Percentiles rank a stretch among this genome's conserved stretches.
Evolutionary conservation across 306 rosid species (phyloP).

Genomic region (Lathyrus sativus): DNA sequence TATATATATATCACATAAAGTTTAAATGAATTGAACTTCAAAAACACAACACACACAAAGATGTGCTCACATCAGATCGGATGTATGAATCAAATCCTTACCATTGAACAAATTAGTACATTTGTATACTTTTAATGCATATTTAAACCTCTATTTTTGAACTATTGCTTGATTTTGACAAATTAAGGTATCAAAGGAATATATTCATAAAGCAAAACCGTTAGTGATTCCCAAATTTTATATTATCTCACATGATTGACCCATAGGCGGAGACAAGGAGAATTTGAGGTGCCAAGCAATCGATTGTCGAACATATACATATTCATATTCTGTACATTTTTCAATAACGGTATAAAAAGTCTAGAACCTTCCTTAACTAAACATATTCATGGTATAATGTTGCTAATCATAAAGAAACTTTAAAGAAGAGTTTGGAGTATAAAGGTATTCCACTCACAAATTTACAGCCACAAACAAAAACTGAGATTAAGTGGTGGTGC

Average conservation of each 20-base stretch:
- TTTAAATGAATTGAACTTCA: too few species aligned
- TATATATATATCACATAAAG: too few species aligned
- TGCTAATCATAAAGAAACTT: slow-evolving; percentile 21
- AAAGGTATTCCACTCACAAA: slow-evolving; percentile 51
- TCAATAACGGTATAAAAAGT: slow-evolving; percentile 38
- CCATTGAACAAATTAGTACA: too few species aligned
- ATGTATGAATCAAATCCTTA: too few species aligned
- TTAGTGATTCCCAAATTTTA: slow-evolving; percentile 9
- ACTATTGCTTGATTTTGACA: neutral
- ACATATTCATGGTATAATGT: slow-evolving; percentile 27
- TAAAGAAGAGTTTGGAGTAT: slow-evolving; percentile 39
- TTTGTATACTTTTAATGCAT: too few species aligned
- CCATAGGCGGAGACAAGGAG: slow-evolving; percentile 25
- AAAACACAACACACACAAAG: too few species aligned
- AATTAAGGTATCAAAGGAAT: neutral
- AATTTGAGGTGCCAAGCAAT: slow-evolving; percentile 27
- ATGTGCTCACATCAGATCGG: too few species aligned
- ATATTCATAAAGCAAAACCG: neutral
- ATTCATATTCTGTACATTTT: slow-evolving; percentile 8
- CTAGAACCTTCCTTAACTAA: slow-evolving; percentile 44
- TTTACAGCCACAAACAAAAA: slow-evolving; percentile 9
- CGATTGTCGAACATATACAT: neutral
- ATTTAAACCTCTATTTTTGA: neutral
- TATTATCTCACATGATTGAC: slow-evolving; percentile 6
- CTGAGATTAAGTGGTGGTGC: slow-evolving; percentile 32